Conservation (phyloP, 352 stramenopile species). For the Pythium rhizo-oryzae region DNA sequence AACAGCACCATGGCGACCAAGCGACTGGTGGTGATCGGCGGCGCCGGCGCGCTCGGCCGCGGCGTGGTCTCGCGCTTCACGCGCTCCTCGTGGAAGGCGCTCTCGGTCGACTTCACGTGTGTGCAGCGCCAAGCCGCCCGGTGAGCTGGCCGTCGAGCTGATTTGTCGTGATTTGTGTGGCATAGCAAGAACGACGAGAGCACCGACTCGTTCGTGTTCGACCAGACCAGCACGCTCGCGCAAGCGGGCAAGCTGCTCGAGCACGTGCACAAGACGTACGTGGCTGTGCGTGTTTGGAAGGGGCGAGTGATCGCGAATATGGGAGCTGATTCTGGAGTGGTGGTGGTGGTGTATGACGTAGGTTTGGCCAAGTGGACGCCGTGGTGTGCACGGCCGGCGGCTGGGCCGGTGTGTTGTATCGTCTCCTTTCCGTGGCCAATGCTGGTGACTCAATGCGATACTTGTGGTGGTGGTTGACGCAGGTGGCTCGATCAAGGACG, state of each 20-base stretch:
- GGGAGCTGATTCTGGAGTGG: not conserved
- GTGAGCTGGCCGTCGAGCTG: not conserved
- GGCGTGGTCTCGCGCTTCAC: slow-evolving; percentile 65
- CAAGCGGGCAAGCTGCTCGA: slow-evolving; percentile 58
- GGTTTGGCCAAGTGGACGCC: slow-evolving; percentile 64
- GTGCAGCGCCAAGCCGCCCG: too few relatives aligned
- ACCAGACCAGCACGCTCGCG: slow-evolving; percentile 46
- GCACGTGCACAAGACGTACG: slow-evolving; percentile 51
- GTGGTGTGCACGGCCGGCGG: slow-evolving; percentile 83
- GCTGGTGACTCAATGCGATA: too few relatives aligned
- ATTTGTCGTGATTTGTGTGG: not conserved
- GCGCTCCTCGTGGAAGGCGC: slow-evolving; percentile 63
- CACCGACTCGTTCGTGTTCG: slow-evolving; percentile 48
- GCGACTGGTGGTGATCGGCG: slow-evolving; percentile 77
- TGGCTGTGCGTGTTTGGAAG: not conserved
- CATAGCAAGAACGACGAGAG: slow-evolving; percentile 62
- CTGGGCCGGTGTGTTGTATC: slow-evolving; percentile 50
- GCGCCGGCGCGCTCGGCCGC: slow-evolving; percentile 71
- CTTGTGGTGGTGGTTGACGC: not conserved
- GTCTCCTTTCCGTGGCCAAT: too few relatives aligned
- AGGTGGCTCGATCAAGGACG: slow-evolving; percentile 72
- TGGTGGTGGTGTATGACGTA: slow-evolving; percentile 11
- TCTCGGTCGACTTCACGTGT: slow-evolving; percentile 71
- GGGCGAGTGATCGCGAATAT: not conserved
- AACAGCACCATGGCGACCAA: slow-evolving; percentile 53